These are phyloP conservation scores for Symbiodinium pilosum DNA, from an alignment of 73 alveolate species.

Conservation along the genomic window DNA sequence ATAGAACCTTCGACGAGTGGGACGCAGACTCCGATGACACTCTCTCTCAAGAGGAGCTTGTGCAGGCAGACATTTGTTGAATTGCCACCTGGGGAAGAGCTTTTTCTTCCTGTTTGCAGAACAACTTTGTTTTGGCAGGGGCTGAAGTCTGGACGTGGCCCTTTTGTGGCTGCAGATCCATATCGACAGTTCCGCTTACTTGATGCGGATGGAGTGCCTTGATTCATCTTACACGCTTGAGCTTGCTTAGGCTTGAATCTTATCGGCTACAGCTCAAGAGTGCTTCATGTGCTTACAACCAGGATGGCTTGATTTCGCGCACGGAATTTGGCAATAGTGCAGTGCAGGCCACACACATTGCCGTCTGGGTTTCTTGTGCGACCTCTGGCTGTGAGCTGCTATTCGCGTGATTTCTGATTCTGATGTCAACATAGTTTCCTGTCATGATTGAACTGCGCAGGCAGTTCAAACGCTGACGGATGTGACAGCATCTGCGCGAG, in stretches of 20 bases:
- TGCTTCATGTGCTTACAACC: not conserved
- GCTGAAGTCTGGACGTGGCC: not conserved
- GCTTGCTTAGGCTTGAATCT: too few relatives aligned
- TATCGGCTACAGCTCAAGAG: too few relatives aligned
- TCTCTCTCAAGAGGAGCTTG: not conserved
- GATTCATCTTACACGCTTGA: not conserved
- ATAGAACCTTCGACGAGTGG: not conserved
- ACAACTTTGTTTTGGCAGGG: not conserved
- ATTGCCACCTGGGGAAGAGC: too few relatives aligned
- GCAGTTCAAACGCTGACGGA: not conserved
- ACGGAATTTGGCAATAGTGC: not conserved
- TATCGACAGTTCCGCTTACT: not conserved
- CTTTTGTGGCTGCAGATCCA: not conserved
- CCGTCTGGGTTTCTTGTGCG: too few relatives aligned
- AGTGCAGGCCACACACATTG: constrained; percentile 4
- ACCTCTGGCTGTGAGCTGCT: too few relatives aligned
- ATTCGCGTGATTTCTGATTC: too few relatives aligned
- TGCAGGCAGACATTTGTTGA: not conserved
- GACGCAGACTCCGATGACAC: not conserved
- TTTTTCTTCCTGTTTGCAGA: not conserved
- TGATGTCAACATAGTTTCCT: too few relatives aligned
- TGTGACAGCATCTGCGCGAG: not conserved
- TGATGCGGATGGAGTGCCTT: not conserved
- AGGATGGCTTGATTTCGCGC: constrained; percentile 1
- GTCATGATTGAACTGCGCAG: too few relatives aligned